Evolutionary conservation across 2,329 filamentous ascomycete genomes (phyloP).

Genomic region (Pseudocercospora macadamiae): DNA sequence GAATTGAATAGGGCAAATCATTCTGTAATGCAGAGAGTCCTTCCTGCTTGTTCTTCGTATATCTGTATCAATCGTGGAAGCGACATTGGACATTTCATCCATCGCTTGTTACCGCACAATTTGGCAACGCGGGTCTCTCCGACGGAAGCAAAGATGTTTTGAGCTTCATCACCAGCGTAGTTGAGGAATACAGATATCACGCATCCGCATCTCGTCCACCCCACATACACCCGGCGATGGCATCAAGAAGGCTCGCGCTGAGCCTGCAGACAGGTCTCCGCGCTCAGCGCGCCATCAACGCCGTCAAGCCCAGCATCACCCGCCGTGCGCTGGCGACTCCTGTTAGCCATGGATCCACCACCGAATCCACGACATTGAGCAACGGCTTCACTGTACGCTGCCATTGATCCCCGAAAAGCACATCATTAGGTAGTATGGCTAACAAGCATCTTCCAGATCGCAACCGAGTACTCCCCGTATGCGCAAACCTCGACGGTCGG

Average conservation of each 20-base stretch:
- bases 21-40: too few relatives aligned
- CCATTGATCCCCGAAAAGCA: slow-evolving; percentile 22
- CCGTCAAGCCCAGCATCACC: slow-evolving; percentile 64
- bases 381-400: slow-evolving; percentile 89
- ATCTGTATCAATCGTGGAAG: too few relatives aligned
- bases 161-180: too few relatives aligned
- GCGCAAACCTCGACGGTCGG: slow-evolving; percentile 97
- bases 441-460: slow-evolving; percentile 65
- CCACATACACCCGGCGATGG: slow-evolving; percentile 63
- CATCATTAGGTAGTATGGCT: slow-evolving; percentile 13
- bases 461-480: slow-evolving; percentile 96
- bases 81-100: too few relatives aligned
- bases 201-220: slow-evolving; percentile 46
- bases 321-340: slow-evolving; percentile 85
- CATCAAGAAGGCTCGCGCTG: slow-evolving; percentile 94
- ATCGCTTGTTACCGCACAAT: too few relatives aligned
- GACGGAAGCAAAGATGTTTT: background rate
- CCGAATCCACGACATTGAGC: slow-evolving; percentile 92
- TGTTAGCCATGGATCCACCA: slow-evolving; percentile 73
- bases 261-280: slow-evolving; percentile 90
- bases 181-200: too few relatives aligned
- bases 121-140: too few relatives aligned
- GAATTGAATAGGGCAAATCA: too few relatives aligned
- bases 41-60: too few relatives aligned
- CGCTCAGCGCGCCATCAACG: slow-evolving; percentile 80